A percentile compares a stretch with the other conserved stretches of the same genome.
These are phyloP conservation scores for Hibiscus tridactylites DNA, from an alignment of 345 rosid genomes.

Conservation along the genomic window DNA sequence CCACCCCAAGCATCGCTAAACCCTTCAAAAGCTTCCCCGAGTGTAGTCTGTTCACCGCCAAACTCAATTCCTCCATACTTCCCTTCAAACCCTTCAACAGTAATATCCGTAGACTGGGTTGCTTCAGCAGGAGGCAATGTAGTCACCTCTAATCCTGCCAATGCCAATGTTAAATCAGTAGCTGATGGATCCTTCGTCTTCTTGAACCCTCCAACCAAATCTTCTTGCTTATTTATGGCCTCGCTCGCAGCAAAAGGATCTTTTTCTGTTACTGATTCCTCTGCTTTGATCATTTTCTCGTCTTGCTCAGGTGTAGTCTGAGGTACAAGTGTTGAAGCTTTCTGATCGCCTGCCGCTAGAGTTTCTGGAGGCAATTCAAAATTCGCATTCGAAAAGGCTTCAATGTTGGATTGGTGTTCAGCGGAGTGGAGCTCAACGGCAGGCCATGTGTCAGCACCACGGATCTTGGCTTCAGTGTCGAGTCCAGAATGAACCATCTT, in stretches of 20 bases:
- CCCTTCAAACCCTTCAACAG: constrained; percentile 95
- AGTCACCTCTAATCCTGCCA: constrained; percentile 89
- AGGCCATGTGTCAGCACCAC: constrained; percentile 86
- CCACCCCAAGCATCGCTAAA: constrained; percentile 97
- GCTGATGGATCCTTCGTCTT: constrained; percentile 69
- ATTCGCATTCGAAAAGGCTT: constrained; percentile 47
- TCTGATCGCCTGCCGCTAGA: constrained; percentile 71
- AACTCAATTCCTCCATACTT: constrained; percentile 95
- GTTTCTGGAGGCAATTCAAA: constrained; percentile 87
- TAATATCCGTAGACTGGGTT: constrained; percentile 82
- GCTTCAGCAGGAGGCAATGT: constrained; percentile 97
- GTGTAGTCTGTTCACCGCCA: constrained; percentile 73
- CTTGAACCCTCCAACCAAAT: constrained; percentile 76
- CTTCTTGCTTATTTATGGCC: constrained; percentile 57
- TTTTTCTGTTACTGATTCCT: constrained; percentile 50
- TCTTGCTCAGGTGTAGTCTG: constrained; percentile 39
- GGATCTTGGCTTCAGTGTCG: constrained; percentile 82
- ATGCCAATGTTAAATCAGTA: constrained; percentile 62
- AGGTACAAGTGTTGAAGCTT: constrained; percentile 53
- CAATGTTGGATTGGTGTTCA: constrained; percentile 61
- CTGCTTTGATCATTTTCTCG: constrained; percentile 32
- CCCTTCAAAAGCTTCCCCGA: constrained; percentile 88
- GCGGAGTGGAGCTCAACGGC: constrained; percentile 45
- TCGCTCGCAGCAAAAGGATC: constrained; percentile 96
- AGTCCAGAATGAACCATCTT: constrained; percentile 95